Conservation (phyloP, 2,329 filamentous ascomycete species). For the Trichoderma simmonsii region DNA sequence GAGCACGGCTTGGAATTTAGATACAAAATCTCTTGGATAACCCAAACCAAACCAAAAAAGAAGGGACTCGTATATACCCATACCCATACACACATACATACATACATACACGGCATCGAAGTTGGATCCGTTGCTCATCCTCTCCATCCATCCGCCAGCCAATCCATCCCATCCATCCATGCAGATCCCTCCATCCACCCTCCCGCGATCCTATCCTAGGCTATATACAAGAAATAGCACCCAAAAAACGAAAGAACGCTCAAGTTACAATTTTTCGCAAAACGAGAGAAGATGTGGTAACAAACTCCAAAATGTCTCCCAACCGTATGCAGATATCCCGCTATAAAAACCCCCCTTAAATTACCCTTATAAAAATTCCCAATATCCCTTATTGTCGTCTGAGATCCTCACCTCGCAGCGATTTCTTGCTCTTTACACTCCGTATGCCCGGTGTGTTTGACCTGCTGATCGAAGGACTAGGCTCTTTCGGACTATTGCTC, state of each 20-base stretch:
- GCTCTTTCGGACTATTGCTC: constrained; percentile 38
- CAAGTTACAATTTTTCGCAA: not conserved
- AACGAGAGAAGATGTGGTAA: constrained; percentile 1
- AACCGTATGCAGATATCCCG: not conserved
- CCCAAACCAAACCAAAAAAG: not conserved
- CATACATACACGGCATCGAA: not conserved
- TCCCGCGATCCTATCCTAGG: not conserved
- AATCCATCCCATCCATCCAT: not conserved
- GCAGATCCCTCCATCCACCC: not conserved
- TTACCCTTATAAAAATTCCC: not conserved
- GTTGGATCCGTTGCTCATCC: not conserved
- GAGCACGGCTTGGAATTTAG: not conserved
- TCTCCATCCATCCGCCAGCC: not conserved
- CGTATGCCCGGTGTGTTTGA: not conserved
- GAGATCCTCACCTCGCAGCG: not conserved
- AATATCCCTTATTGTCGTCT: not conserved
- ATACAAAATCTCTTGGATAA: not conserved
- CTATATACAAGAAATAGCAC: constrained; percentile 13
- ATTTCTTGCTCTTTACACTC: constrained; percentile 17
- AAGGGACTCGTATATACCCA: not conserved
- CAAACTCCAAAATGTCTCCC: not conserved
- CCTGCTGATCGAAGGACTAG: constrained; percentile 33
- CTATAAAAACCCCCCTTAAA: not conserved
- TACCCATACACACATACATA: not conserved
- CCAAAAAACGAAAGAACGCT: not conserved